These are phyloP conservation scores for Leccinum angustisporum DNA, from an alignment of 1,284 basidiomycete species.

Conservation along the genomic window DNA sequence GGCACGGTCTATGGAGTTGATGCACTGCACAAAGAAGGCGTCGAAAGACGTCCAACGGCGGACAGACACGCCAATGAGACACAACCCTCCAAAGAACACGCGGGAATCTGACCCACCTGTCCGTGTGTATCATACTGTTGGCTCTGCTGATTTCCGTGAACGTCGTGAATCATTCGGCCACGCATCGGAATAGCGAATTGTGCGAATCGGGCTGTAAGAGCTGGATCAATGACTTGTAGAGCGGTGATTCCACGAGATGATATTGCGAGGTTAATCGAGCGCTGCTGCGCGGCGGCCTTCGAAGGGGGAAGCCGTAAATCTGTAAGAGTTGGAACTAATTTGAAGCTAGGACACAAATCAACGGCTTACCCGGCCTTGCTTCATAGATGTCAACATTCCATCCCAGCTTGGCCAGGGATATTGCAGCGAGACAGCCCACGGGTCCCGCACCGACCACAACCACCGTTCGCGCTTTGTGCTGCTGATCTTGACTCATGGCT, in stretches of 20 bases:
- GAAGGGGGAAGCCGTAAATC: conserved; percentile 72
- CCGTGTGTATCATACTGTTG: conserved; percentile 88
- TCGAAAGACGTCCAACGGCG: conserved; percentile 21
- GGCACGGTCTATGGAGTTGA: conserved; percentile 90
- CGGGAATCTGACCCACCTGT: conserved; percentile 56
- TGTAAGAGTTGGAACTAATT: conserved; percentile 34
- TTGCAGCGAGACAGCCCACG: conserved; percentile 90
- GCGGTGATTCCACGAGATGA: conserved; percentile 91
- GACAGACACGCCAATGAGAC: conserved; percentile 25
- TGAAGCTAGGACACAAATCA: conserved; percentile 15
- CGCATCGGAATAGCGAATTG: conserved; percentile 89
- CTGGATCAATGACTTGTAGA: conserved; percentile 76
- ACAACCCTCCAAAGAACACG: conserved; percentile 23
- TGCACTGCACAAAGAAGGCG: conserved; percentile 56
- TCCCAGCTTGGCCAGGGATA: conserved; percentile 83
- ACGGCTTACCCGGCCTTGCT: conserved; percentile 70
- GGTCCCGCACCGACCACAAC: conserved; percentile 86
- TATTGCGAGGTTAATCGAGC: conserved; percentile 96
- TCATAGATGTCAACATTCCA: conserved; percentile 94
- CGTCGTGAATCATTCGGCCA: conserved; percentile 92
- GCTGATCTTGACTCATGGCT: conserved; percentile 21
- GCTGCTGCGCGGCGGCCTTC: conserved; percentile 61
- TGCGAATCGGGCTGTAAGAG: conserved; percentile 74
- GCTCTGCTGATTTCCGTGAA: conserved; percentile 68
- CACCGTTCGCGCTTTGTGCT: conserved; percentile 42